Evolutionary conservation across 2,329 filamentous ascomycete genomes (phyloP).

Genomic region (Paraphoma sp.): DNA sequence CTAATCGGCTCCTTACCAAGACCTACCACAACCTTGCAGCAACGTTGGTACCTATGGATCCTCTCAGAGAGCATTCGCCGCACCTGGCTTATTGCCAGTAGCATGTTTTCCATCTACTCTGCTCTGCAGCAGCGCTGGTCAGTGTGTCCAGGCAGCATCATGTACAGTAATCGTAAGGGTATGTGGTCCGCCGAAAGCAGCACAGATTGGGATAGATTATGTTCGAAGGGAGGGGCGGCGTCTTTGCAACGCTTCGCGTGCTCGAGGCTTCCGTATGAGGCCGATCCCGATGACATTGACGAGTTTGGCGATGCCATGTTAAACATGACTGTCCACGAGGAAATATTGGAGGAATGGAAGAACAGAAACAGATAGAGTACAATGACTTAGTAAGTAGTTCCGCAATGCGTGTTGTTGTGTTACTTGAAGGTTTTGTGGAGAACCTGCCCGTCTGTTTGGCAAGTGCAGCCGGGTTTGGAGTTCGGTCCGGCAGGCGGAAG

Average conservation of each 20-base stretch:
- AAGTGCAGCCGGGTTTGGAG: too few relatives aligned
- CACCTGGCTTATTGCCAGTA: conserved; percentile 10
- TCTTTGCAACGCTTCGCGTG: conserved; percentile 7
- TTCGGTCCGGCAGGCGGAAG: too few relatives aligned
- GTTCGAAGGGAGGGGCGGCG: background rate
- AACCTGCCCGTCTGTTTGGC: too few relatives aligned
- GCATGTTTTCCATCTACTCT: conserved; percentile 5
- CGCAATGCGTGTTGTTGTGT: too few relatives aligned
- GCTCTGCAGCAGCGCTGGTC: conserved; percentile 12
- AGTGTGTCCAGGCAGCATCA: conserved; percentile 12
- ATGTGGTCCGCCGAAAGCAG: conserved; percentile 12
- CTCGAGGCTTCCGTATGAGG: conserved; percentile 5
- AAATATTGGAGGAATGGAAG: background rate
- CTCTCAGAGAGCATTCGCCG: conserved; percentile 17
- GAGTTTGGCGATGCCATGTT: conserved; percentile 15
- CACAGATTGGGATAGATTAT: conserved; percentile 7
- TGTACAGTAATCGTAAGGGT: conserved; percentile 12
- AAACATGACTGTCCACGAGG: conserved; percentile 9
- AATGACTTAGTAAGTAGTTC: too few relatives aligned
- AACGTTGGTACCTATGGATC: conserved; percentile 15
- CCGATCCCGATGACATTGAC: conserved; percentile 11
- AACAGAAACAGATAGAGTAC: background rate
- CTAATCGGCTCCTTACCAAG: background rate
- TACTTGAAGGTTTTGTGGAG: too few relatives aligned
- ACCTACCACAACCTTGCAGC: background rate